A percentile compares a stretch with the other conserved stretches of the same genome.
Conservation (phyloP, 176 grass and related monocot species). For the Musa itinerans region DNA sequence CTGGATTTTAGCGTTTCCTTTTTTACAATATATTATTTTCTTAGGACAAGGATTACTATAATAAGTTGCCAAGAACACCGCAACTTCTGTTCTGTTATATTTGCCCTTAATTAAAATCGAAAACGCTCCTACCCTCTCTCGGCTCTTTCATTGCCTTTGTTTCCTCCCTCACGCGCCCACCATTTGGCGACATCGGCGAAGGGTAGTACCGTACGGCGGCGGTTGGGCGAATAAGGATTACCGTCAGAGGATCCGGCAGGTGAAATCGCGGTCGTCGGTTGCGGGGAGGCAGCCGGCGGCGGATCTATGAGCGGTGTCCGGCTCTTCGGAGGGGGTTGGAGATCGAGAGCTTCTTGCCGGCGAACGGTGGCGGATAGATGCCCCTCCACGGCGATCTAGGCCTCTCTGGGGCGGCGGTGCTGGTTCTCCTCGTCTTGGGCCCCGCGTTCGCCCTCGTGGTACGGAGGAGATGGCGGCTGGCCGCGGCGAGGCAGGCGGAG, state of each 20-base stretch:
- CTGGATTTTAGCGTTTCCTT: too few relatives aligned
- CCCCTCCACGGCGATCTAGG: constrained; percentile 9
- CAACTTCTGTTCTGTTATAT: not conserved
- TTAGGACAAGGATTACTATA: too few relatives aligned
- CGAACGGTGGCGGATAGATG: constrained; percentile 7
- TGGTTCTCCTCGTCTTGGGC: constrained; percentile 25
- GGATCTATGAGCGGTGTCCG: constrained; percentile 7
- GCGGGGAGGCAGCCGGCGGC: not conserved
- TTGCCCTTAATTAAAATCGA: not conserved
- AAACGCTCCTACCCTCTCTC: not conserved
- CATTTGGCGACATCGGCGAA: not conserved
- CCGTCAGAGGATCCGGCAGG: not conserved
- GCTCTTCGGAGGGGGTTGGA: not conserved
- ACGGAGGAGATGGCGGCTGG: constrained; percentile 27
- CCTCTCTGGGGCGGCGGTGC: constrained; percentile 8
- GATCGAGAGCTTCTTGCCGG: constrained; percentile 1
- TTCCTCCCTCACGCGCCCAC: not conserved
- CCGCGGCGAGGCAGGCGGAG: constrained; percentile 44
- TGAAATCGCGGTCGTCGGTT: not conserved
- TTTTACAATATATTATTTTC: too few relatives aligned
- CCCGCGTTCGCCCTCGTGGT: constrained; percentile 22
- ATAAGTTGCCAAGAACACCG: not conserved
- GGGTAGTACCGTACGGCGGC: not conserved
- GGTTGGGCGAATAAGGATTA: not conserved
- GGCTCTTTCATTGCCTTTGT: not conserved